Evolutionary conservation across 202 grass and related monocot species (phyloP).

Genomic region (Setaria viridis): DNA sequence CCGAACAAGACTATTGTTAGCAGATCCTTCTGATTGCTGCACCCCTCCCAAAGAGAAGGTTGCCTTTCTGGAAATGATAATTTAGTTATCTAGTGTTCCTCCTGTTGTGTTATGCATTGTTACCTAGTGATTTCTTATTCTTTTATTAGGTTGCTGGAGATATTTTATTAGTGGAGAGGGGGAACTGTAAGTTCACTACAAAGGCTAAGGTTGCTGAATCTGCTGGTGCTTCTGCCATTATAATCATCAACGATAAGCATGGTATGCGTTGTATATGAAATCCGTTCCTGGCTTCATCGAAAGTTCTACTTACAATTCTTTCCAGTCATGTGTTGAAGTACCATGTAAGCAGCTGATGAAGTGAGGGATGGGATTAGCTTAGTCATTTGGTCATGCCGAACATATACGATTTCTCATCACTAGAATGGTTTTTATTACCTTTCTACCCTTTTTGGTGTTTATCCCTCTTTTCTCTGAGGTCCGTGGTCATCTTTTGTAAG

Average conservation of each 20-base stretch:
- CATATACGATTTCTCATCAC: conserved; percentile 10
- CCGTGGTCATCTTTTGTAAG: background rate
- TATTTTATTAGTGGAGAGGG: conserved; percentile 83
- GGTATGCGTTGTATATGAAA: conserved; percentile 54
- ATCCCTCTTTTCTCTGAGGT: conserved; percentile 6
- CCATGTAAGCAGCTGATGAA: conserved; percentile 21
- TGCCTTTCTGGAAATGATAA: conserved; percentile 36
- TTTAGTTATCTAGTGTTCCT: conserved; percentile 8
- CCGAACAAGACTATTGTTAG: conserved; percentile 60
- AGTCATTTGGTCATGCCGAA: background rate
- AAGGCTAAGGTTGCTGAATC: conserved; percentile 83
- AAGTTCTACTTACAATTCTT: background rate
- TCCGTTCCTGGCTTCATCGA: conserved; percentile 6
- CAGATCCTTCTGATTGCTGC: conserved; percentile 82
- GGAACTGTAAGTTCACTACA: conserved; percentile 82
- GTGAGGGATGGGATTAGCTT: background rate
- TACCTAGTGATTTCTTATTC: conserved; percentile 31
- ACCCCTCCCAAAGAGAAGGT: conserved; percentile 63
- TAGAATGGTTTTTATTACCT: background rate
- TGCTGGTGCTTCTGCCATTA: conserved; percentile 93
- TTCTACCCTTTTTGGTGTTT: background rate
- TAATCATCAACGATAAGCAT: conserved; percentile 85
- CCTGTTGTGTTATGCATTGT: conserved; percentile 1
- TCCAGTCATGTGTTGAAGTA: background rate
- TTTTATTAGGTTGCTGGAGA: conserved; percentile 71